phyloP scores from a whole-genome alignment of 2,329 filamentous ascomycete species.

The Xylaria sp. region DNA sequence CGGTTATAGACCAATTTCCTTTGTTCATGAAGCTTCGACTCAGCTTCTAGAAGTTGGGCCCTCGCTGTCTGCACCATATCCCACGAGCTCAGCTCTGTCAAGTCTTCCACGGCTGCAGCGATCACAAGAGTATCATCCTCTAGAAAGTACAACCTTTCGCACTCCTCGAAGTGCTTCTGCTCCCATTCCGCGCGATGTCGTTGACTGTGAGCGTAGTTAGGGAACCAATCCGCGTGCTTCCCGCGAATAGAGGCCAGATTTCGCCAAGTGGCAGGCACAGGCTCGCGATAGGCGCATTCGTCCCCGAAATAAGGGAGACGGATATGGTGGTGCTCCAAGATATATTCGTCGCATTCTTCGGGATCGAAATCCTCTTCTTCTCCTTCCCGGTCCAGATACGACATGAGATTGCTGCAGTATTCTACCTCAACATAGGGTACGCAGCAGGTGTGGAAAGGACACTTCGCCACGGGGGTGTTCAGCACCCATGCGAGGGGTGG shows the following conservation, averaged over 20 bases:
- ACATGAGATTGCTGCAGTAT: slow-evolving; percentile 29
- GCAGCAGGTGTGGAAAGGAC: slow-evolving; percentile 47
- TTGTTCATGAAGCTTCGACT: slow-evolving; percentile 23
- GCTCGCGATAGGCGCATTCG: background rate
- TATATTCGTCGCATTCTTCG: slow-evolving; percentile 39
- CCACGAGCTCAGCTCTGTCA: slow-evolving; percentile 1
- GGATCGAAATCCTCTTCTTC: slow-evolving; percentile 27
- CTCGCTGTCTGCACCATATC: background rate
- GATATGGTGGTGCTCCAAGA: slow-evolving; percentile 41
- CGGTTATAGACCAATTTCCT: slow-evolving; percentile 12
- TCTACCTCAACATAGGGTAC: background rate
- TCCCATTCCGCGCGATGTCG: slow-evolving; percentile 3
- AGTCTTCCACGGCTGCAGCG: slow-evolving; percentile 21
- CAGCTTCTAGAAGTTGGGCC: background rate
- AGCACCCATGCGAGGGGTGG: slow-evolving; percentile 16
- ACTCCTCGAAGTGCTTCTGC: slow-evolving; percentile 7
- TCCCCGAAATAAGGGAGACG: slow-evolving; percentile 40
- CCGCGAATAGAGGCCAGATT: slow-evolving; percentile 10
- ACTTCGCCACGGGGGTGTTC: slow-evolving; percentile 15
- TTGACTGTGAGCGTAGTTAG: slow-evolving; percentile 20
- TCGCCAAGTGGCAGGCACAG: slow-evolving; percentile 37
- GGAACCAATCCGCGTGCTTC: background rate
- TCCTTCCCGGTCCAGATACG: background rate
- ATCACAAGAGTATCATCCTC: slow-evolving; percentile 28
- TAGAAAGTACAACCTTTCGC: slow-evolving; percentile 36